These are phyloP conservation scores for Scopulariopsis brevicaulis DNA, from an alignment of 2,329 filamentous ascomycete species.

Conservation along the genomic window DNA sequence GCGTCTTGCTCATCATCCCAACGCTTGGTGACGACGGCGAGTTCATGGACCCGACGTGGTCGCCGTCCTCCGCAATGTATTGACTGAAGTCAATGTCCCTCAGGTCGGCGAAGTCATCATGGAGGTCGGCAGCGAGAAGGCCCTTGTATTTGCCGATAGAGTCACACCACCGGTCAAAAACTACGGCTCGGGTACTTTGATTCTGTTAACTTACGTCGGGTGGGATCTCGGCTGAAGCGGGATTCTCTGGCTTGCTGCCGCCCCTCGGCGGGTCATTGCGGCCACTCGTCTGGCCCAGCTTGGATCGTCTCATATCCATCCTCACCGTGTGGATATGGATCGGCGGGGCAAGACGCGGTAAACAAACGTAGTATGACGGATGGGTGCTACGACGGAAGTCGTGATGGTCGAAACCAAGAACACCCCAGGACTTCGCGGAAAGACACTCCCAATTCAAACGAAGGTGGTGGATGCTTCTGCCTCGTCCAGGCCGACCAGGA, in stretches of 20 bases:
- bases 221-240: not conserved
- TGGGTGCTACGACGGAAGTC: not conserved
- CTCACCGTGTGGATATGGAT: not conserved
- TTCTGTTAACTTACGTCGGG: not conserved
- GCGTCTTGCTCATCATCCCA: conserved; percentile 1
- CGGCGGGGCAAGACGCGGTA: not conserved
- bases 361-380: not conserved
- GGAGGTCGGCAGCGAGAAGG: not conserved
- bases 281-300: not conserved
- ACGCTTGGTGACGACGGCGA: not conserved
- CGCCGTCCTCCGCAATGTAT: not conserved
- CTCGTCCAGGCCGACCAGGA: too few species aligned
- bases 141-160: not conserved
- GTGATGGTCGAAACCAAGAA: not conserved
- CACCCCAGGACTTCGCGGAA: not conserved
- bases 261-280: not conserved
- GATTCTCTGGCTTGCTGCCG: not conserved
- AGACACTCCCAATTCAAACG: not conserved
- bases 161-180: not conserved
- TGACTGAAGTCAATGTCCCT: conserved; percentile 1
- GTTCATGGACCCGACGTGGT: not conserved
- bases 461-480: too few species aligned
- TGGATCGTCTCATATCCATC: not conserved
- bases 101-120: not conserved
- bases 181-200: not conserved